Base-by-base conservation (phyloP, 2,329 filamentous ascomycete genomes). In the Fusarium liriodendri region DNA sequence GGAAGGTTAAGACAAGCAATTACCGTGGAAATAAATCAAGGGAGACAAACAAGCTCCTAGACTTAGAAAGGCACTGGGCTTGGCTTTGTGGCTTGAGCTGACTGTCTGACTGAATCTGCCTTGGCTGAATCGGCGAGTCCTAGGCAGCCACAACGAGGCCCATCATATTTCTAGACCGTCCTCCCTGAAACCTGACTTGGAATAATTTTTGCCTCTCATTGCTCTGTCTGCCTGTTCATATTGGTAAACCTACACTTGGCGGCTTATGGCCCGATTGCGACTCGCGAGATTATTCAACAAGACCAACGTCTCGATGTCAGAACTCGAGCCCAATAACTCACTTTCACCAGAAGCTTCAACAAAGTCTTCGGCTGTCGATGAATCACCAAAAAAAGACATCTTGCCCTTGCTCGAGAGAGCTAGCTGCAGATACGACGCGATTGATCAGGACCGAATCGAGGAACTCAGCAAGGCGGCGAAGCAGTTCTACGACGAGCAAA, bases 61-160 rank as follows among this genome's bases (percentile, higher is more conserved):
- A 3, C 22, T 18, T 8, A 27, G 22, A 27, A 47, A 47, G 42
- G 42, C 8, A 47, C 6, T 47, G 42, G 42, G 52, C 20, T 57
- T 57, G 20, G 32, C 14, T 37, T 47, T 22, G 52, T 57, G 32
- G 52, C 52, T 57, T 57, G 32, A 35, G 20, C 52, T 54, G 22
- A 32, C 47, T 22, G 29, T 18, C 32, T 32, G 29, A 22, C 32
- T 14, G 16, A 73, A 20, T 72, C 66, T 60, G 70, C 70, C 70
- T 70, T 70, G 37, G 66, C 61, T 62, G 40, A 18, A 32, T 32
- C 29, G 29, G 22, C 18, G 40, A 18, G 20, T 20, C 22, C 16
- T 16, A 72, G 70, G 70, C 61, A 62, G 57, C 70, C 60, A 59
- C 9, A 47, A 27, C 14, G 16, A 37, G 20, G 33, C 37, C 33